Evolutionary conservation across 139 green algal genomes (phyloP), one percentile per base, ranked within the genome.

Genomic region (Spirogloea muscicola): DNA sequence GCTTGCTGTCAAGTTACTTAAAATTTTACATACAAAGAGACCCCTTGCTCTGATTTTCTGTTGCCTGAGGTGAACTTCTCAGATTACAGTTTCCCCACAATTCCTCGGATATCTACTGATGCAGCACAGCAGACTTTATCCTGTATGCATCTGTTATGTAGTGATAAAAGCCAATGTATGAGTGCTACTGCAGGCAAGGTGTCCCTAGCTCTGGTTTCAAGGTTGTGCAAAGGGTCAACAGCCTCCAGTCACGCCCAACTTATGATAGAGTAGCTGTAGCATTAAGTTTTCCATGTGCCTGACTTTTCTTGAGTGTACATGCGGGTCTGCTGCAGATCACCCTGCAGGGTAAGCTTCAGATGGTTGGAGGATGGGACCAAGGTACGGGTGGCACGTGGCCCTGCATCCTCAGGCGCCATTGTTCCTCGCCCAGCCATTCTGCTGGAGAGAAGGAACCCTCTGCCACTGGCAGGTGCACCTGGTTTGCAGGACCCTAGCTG

Each of bases 281-380:
- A 27, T 27, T 27, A 18, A 36, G 49, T 27, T 58, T 21, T 58
- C 48, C 2, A n/a, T 58, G n/a, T 2, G 25, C 3, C 2, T 66
- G 5, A 21, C 16, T 18, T 48, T 13, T 31, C 13, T 13, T 5
- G 5, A n/a, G 43, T 16, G 58, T 2, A 3, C 6, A 3, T n/a
- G n/a, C n/a, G n/a, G n/a, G n/a, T n/a, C n/a, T n/a, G 27, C 39
- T 77, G 1, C 1, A 83, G 81, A 3, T 51, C 42, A 37, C 87
- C 90, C 0, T 86, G 90, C 40, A 68, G 88, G 0, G 70, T 83
- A 3, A 39, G 27, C 10, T 89, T 61, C 65, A 68, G 84, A 6
- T 94, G 79, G 58, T 46, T 88, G 21, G 87, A 94, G 44, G 86
- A 91, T 58, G 89, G 87, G 36, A 86, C 74, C 31, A 92, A 91